Evolutionary conservation across 441 rosid species (phyloP).

Genomic region (Adansonia gregorii): DNA sequence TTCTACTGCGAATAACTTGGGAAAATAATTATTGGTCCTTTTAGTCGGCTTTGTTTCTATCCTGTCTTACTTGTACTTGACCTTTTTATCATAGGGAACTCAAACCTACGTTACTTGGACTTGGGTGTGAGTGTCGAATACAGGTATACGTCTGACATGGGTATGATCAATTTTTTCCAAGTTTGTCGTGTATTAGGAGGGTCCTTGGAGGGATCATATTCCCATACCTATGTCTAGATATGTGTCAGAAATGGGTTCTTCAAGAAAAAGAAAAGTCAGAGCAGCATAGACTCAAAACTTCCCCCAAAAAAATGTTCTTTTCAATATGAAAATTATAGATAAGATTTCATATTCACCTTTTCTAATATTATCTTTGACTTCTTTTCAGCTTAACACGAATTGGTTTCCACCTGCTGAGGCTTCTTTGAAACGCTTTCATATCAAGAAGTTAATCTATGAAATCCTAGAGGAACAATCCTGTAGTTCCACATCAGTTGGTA

Average conservation of each 20-base stretch:
- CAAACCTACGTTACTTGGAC: not conserved
- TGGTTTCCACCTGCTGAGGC: conserved; percentile 82
- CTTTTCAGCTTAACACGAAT: conserved; percentile 59
- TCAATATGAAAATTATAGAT: not conserved
- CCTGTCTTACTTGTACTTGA: not conserved
- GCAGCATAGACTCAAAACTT: no score
- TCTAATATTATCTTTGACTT: conserved; percentile 6
- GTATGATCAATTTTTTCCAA: no score
- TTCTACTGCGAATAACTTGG: not conserved
- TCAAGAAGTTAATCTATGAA: conserved; percentile 54
- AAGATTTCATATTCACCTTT: conserved; percentile 12
- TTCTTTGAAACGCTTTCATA: conserved; percentile 58
- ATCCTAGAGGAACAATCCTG: conserved; percentile 47
- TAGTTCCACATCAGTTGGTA: conserved; percentile 36
- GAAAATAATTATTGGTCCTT: not conserved
- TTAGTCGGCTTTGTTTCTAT: not conserved
- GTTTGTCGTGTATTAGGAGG: no score
- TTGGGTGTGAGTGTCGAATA: no score
- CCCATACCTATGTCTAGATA: no score
- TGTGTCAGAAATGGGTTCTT: no score
- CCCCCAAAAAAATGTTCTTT: no score
- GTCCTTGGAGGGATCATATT: no score
- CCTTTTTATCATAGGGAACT: not conserved
- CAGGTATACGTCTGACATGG: no score
- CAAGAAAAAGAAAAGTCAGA: no score